phyloP scores from a whole-genome alignment of 1,284 basidiomycete genomes.

The Marasmius tenuissimus region DNA sequence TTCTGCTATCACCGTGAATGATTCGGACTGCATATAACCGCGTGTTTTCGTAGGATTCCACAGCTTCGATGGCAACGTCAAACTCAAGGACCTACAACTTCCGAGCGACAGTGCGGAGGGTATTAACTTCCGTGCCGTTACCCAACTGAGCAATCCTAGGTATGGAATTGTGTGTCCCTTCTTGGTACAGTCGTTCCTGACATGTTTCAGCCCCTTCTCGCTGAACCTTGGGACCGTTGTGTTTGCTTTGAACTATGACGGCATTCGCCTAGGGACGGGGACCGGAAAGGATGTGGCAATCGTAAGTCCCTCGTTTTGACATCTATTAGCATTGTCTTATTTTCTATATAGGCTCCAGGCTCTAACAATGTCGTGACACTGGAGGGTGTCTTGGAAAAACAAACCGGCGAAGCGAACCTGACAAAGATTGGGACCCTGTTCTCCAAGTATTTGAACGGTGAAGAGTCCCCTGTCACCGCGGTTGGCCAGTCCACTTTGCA shows the following conservation, averaged over 20 bases:
- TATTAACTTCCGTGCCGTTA: conserved; percentile 64
- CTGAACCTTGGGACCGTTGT: conserved; percentile 71
- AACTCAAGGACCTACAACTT: conserved; percentile 66
- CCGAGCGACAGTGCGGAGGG: conserved; percentile 72
- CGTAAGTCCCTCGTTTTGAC: conserved; percentile 31
- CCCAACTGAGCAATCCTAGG: conserved; percentile 66
- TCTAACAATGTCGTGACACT: conserved; percentile 60
- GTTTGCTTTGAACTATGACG: conserved; percentile 63
- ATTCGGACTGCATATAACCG: background rate
- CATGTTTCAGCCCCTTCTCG: conserved; percentile 57
- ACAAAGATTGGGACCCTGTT: conserved; percentile 63
- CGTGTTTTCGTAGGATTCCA: conserved; percentile 50
- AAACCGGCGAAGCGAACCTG: conserved; percentile 50
- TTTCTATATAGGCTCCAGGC: conserved; percentile 44
- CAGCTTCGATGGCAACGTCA: conserved; percentile 60
- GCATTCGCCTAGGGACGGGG: conserved; percentile 61
- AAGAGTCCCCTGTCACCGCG: conserved; percentile 59
- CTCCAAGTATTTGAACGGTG: conserved; percentile 73
- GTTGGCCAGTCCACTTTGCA: conserved; percentile 59
- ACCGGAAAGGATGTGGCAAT: conserved; percentile 50
- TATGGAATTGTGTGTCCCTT: conserved; percentile 18
- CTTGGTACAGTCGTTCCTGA: conserved; percentile 1
- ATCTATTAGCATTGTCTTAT: background rate
- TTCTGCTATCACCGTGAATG: background rate
- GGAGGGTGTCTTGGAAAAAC: conserved; percentile 57